Conservation (phyloP, 768 basidiomycete genomes). For the Termitomyces sp. region DNA sequence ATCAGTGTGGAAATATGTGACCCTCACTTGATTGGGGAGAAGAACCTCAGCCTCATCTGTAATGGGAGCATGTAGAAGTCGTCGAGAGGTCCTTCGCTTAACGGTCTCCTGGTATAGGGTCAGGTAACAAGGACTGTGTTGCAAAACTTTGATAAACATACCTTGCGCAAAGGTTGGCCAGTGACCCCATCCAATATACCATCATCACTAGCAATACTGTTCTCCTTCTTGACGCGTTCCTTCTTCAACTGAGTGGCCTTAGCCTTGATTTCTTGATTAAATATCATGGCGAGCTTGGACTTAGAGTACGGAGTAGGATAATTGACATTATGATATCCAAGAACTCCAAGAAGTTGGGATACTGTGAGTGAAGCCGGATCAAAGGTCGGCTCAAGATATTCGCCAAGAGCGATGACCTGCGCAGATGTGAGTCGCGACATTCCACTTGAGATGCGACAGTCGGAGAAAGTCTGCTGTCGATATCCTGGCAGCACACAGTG, state of each 20-base stretch:
- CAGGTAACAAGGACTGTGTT: constrained; percentile 2
- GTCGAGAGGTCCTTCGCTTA: constrained; percentile 55
- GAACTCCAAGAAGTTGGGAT: constrained; percentile 73
- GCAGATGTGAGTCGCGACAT: constrained; percentile 81
- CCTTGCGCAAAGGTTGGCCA: constrained; percentile 48
- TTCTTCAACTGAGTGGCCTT: constrained; percentile 52
- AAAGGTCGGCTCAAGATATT: constrained; percentile 77
- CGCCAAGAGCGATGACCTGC: constrained; percentile 66
- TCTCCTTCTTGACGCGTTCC: constrained; percentile 59
- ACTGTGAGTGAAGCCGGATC: constrained; percentile 71
- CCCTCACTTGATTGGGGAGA: constrained; percentile 55
- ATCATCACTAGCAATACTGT: constrained; percentile 72
- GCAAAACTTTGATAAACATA: not conserved
- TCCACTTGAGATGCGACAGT: not conserved
- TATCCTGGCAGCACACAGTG: not conserved
- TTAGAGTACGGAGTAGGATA: constrained; percentile 77
- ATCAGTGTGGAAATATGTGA: not conserved
- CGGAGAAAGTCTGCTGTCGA: not conserved
- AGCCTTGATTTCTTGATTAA: constrained; percentile 70
- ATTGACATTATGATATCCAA: constrained; percentile 70
- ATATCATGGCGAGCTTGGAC: constrained; percentile 68
- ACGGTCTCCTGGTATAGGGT: constrained; percentile 15
- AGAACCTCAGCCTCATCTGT: constrained; percentile 42
- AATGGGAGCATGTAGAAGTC: constrained; percentile 52
- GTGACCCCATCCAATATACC: constrained; percentile 83